Evolutionary conservation across 495 filamentous ascomycete species (phyloP).

Genomic region (Glonium stellatum): DNA sequence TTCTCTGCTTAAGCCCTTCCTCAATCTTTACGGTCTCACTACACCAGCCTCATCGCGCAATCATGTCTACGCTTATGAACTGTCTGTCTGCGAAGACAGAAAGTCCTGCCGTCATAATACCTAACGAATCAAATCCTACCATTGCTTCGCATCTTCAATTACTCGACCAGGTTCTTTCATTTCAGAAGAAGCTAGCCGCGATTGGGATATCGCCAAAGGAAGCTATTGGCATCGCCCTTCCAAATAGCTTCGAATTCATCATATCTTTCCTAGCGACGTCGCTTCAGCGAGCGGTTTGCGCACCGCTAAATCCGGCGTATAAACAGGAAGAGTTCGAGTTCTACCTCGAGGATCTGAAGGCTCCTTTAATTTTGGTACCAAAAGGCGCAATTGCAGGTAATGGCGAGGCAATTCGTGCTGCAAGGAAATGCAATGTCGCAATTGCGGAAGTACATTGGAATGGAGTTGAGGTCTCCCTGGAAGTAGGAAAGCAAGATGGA

Average conservation of each 20-base stretch:
- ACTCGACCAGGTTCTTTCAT: conserved; percentile 11
- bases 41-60: not conserved
- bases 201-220: conserved; percentile 21
- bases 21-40: no score
- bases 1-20: no score
- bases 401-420: conserved; percentile 15
- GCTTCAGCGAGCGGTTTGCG: conserved; percentile 13
- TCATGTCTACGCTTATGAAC: conserved; percentile 11
- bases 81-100: conserved; percentile 18
- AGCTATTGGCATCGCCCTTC: conserved; percentile 28
- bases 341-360: conserved; percentile 16
- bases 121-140: conserved; percentile 12
- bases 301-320: conserved; percentile 17
- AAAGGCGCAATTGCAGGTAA: conserved; percentile 2
- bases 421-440: conserved; percentile 14
- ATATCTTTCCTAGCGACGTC: conserved; percentile 13
- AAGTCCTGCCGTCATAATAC: conserved; percentile 20
- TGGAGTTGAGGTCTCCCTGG: conserved; percentile 12
- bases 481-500: conserved; percentile 13
- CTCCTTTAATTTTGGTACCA: conserved; percentile 11
- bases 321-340: conserved; percentile 19
- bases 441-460: conserved; percentile 17
- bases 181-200: conserved; percentile 23
- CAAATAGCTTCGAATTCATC: conserved; percentile 23
- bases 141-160: conserved; percentile 19